Percentiles rank a stretch among this genome's conserved stretches.
Conservation (phyloP, 2,329 filamentous ascomycete species). For the Xylaria sp. region DNA sequence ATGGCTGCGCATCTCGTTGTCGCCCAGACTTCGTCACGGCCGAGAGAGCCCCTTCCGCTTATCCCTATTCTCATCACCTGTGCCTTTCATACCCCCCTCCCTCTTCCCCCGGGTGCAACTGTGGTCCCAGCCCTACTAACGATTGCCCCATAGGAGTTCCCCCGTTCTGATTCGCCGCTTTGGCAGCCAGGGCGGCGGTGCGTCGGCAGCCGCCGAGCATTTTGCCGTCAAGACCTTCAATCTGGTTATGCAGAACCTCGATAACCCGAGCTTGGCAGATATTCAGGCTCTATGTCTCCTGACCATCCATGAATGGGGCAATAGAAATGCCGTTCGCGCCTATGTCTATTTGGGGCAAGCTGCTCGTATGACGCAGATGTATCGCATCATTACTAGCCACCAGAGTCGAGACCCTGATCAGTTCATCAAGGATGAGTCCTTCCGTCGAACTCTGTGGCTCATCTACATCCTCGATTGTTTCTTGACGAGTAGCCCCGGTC, state of each 20-base stretch:
- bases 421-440: conserved; percentile 65
- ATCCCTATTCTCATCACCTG: conserved; percentile 15
- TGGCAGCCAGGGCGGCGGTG: conserved; percentile 52
- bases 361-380: conserved; percentile 69
- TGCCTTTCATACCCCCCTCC: not conserved
- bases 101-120: not conserved
- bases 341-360: conserved; percentile 68
- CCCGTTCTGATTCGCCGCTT: conserved; percentile 62
- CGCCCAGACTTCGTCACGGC: conserved; percentile 19
- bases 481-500: conserved; percentile 65
- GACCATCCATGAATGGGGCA: conserved; percentile 68
- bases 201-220: conserved; percentile 61
- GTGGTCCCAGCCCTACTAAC: conserved; percentile 18
- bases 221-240: conserved; percentile 63
- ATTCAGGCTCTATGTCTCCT: conserved; percentile 66
- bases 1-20: conserved; percentile 11
- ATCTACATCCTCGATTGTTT: conserved; percentile 69
- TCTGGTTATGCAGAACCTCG: conserved; percentile 62
- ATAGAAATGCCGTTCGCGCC: conserved; percentile 64
- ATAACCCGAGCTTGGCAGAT: conserved; percentile 64
- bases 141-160: conserved; percentile 53
- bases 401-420: conserved; percentile 60
- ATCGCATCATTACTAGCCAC: conserved; percentile 62
- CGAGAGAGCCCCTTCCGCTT: conserved; percentile 15
- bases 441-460: conserved; percentile 66